Evolutionary conservation across 2,329 filamentous ascomycete species (phyloP).

Genomic region (Fusarium aywerte): DNA sequence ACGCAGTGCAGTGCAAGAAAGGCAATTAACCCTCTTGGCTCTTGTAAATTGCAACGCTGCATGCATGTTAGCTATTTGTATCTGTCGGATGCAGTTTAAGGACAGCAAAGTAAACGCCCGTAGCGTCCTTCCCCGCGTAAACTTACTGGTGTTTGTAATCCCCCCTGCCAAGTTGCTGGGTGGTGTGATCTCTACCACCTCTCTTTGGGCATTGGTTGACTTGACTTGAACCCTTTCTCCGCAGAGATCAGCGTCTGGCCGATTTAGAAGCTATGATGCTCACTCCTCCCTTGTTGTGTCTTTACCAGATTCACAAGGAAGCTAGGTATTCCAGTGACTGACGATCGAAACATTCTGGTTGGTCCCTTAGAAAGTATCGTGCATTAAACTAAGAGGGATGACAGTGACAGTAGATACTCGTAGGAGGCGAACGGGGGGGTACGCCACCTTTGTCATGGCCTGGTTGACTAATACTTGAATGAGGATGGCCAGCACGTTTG

Average conservation of each 20-base stretch:
- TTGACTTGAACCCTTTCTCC: constrained; percentile 18
- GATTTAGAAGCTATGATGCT: constrained; percentile 31
- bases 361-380: constrained; percentile 3
- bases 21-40: constrained; percentile 9
- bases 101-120: constrained; percentile 12
- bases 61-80: constrained; percentile 17
- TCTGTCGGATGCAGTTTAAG: constrained; percentile 9
- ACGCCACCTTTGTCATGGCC: constrained; percentile 40
- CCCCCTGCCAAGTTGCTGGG: constrained; percentile 38
- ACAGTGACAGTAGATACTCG: constrained; percentile 1
- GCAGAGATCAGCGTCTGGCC: constrained; percentile 29
- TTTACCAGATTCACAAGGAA: constrained; percentile 4
- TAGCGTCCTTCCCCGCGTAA: constrained; percentile 31
- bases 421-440: constrained; percentile 6
- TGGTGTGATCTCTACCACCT: constrained; percentile 34
- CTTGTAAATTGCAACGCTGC: not conserved
- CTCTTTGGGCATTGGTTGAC: constrained; percentile 24
- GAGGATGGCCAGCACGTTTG: constrained; percentile 33
- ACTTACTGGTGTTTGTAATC: constrained; percentile 32
- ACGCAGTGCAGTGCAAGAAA: not conserved
- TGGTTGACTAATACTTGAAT: constrained; percentile 26
- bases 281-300: constrained; percentile 12
- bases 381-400: constrained; percentile 1
- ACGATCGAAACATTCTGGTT: constrained; percentile 35
- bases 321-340: constrained; percentile 1